phyloP scores from a whole-genome alignment of 2,329 filamentous ascomycete species.

The Teratosphaeria nubilosa region DNA sequence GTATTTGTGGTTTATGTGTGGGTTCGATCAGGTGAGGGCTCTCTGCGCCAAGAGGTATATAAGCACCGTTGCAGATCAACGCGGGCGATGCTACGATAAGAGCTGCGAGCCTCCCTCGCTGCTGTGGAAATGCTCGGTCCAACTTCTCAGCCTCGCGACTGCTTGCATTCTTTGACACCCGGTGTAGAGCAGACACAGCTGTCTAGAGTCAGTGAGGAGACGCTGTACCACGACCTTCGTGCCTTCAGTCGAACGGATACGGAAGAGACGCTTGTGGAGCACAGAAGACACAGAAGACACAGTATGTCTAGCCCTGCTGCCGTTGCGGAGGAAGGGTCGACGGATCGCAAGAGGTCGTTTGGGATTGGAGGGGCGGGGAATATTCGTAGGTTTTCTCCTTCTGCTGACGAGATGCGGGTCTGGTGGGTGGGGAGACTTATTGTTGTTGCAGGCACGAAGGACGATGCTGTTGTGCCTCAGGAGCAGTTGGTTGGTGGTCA shows the following conservation, averaged over 20 bases:
- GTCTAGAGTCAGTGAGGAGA: no score
- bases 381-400: constrained; percentile 3
- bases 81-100: background rate
- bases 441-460: background rate
- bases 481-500: constrained; percentile 1
- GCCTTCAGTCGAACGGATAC: background rate
- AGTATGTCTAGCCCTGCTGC: background rate
- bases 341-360: constrained; percentile 6
- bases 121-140: background rate
- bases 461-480: background rate
- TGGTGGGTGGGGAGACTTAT: background rate
- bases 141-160: background rate
- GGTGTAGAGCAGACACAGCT: no score
- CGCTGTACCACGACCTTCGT: background rate
- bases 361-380: constrained; percentile 14
- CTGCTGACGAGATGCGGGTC: background rate
- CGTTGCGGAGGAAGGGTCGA: background rate
- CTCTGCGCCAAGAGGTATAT: background rate
- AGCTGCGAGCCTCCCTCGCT: background rate
- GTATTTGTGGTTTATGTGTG: background rate
- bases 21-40: no score
- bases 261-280: background rate
- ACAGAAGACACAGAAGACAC: background rate
- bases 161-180: background rate
- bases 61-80: background rate